Evolutionary conservation across 768 basidiomycete species (phyloP).

Genomic region (Russula sp.): DNA sequence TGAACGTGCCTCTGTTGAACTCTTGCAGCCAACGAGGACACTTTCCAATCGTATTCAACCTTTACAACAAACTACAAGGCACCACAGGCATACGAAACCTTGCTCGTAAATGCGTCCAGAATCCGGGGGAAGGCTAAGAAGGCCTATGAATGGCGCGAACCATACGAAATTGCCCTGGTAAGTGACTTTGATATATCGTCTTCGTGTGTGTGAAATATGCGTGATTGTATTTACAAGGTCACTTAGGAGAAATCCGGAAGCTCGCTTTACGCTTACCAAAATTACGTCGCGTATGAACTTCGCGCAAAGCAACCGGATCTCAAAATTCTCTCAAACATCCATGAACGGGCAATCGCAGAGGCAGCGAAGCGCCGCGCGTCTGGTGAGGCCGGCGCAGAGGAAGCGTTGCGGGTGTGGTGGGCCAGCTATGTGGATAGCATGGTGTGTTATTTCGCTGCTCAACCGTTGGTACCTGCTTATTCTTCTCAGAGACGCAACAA

Average conservation of each 20-base stretch:
- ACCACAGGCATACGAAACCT: slow-evolving; percentile 64
- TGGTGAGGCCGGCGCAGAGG: slow-evolving; percentile 51
- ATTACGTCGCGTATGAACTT: slow-evolving; percentile 57
- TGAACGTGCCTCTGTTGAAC: not conserved
- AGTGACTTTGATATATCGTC: slow-evolving; percentile 19
- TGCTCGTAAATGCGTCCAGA: slow-evolving; percentile 74
- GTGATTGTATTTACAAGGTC: slow-evolving; percentile 26
- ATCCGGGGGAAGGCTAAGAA: slow-evolving; percentile 52
- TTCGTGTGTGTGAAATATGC: not conserved
- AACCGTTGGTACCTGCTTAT: not conserved
- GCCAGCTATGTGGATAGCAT: slow-evolving; percentile 60
- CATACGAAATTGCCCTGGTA: slow-evolving; percentile 54
- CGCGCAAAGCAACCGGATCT: slow-evolving; percentile 52
- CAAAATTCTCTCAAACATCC: slow-evolving; percentile 48
- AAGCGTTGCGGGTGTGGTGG: slow-evolving; percentile 62
- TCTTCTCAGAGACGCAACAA: slow-evolving; percentile 38
- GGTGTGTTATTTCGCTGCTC: slow-evolving; percentile 35
- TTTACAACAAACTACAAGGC: slow-evolving; percentile 79
- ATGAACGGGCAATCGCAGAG: slow-evolving; percentile 71
- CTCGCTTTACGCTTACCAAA: slow-evolving; percentile 54
- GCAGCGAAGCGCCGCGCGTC: slow-evolving; percentile 52
- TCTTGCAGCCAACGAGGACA: slow-evolving; percentile 65
- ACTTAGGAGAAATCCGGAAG: slow-evolving; percentile 22
- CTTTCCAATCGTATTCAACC: slow-evolving; percentile 77
- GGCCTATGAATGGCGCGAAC: slow-evolving; percentile 56